These are phyloP conservation scores for Rhizopogon parksii DNA, from an alignment of 1,284 basidiomycete genomes.

Conservation along the genomic window DNA sequence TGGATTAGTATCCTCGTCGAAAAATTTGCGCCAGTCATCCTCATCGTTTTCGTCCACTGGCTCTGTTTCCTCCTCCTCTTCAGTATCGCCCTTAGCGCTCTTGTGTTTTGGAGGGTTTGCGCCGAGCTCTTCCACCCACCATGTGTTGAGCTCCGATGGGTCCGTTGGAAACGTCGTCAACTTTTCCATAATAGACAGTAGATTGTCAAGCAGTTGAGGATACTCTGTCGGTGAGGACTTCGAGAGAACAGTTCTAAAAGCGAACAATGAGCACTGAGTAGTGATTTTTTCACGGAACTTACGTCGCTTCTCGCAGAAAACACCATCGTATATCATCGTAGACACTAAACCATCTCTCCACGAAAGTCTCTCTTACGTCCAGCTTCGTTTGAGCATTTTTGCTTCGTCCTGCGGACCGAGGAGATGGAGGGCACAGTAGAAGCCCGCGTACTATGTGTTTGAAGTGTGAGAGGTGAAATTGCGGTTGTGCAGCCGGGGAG, in stretches of 20 bases:
- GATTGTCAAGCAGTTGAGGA: constrained; percentile 49
- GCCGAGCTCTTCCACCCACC: constrained; percentile 77
- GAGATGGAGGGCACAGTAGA: constrained; percentile 54
- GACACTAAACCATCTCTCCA: constrained; percentile 68
- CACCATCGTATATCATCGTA: constrained; percentile 92
- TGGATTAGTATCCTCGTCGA: constrained; percentile 52
- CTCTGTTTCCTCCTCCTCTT: constrained; percentile 27
- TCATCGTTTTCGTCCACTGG: constrained; percentile 44
- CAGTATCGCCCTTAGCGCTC: constrained; percentile 29
- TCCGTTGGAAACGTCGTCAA: constrained; percentile 80
- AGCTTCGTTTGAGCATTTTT: constrained; percentile 36
- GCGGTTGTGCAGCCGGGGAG: constrained; percentile 36
- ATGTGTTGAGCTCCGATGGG: constrained; percentile 71
- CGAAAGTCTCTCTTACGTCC: constrained; percentile 60
- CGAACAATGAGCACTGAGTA: constrained; percentile 4
- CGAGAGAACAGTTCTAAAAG: constrained; percentile 17
- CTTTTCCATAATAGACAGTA: constrained; percentile 71
- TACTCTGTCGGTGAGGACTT: constrained; percentile 26
- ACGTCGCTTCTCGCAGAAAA: constrained; percentile 84
- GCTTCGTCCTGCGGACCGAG: constrained; percentile 24
- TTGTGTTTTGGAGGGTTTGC: constrained; percentile 50
- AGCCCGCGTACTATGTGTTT: constrained; percentile 56
- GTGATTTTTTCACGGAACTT: constrained; percentile 20
- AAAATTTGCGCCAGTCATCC: constrained; percentile 78
- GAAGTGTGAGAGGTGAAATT: constrained; percentile 69